Evolutionary conservation across 805 yeast species (phyloP).

Genomic region (Suhomyces sp.): DNA sequence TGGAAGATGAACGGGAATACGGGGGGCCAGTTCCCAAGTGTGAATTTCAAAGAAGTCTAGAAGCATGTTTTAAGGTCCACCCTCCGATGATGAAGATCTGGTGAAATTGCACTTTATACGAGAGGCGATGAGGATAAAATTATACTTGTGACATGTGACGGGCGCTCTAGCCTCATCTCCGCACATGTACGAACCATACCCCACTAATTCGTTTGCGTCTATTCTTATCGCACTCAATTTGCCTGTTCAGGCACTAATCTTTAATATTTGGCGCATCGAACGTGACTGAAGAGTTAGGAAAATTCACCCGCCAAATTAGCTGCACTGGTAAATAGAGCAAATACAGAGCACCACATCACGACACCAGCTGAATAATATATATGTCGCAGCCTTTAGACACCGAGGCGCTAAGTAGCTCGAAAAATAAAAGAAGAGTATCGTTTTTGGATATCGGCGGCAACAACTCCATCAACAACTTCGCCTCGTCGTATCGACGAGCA

Average conservation of each 20-base stretch:
- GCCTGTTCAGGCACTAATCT: neutral
- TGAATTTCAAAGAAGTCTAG: neutral
- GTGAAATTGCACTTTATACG: neutral
- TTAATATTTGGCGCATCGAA: neutral
- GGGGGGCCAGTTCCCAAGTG: neutral
- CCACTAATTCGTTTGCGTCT: neutral
- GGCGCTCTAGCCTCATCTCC: neutral
- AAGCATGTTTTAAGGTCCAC: neutral
- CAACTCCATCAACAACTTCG: conserved; percentile 39
- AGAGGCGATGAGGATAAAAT: neutral
- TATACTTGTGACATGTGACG: neutral
- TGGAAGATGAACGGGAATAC: neutral
- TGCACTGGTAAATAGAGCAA: neutral
- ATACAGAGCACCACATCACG: neutral
- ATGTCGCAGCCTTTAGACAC: neutral
- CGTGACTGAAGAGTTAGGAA: neutral
- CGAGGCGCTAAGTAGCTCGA: neutral
- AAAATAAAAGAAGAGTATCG: conserved; percentile 20
- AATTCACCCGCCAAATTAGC: neutral
- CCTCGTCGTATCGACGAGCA: conserved; percentile 38
- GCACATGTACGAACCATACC: neutral
- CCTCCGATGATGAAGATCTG: neutral
- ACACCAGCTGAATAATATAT: neutral
- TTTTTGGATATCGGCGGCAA: conserved; percentile 33
- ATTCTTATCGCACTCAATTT: neutral